Base-by-base conservation (phyloP, 208 protist genomes). In the Wallacemonas collosoma region DNA sequence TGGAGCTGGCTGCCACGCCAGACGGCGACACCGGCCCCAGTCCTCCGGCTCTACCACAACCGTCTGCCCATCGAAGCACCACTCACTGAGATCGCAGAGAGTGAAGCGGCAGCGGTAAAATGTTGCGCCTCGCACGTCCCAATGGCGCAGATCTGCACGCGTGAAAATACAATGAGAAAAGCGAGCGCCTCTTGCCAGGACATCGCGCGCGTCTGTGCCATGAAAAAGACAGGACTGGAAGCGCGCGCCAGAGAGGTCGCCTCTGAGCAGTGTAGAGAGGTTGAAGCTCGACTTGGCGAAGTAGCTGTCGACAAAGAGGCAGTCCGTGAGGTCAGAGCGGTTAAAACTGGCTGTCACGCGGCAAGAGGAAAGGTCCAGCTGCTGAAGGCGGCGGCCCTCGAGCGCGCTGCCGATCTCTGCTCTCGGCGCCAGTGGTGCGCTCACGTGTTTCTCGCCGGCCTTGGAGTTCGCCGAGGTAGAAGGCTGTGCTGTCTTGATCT, bases 221-320 rank as follows among this genome's bases (percentile, higher is more conserved):
- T 91, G 47, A 63, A 96, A 96, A 3, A 86, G 88, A 70, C 91
- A 96, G 2, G 82, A 86, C 72, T 92, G 86, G 57, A 93, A 91
- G 73, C 91, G 80, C 9, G 76, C 80, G 26, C 83, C 87, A n/a
- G 66, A 36, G 38, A 90, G 26, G 57, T 78, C 70, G 11, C 80
- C 82, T 5, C 35, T 7, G 11, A 45, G 65, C 75, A 96, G 73
- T 5, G 55, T 47, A 36, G 82, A 64, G 12, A 88, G 69, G 65
- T 96, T 92, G 66, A 96, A 94, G 38, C 81, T 91, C 77, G 81
- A 74, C 71, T 86, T 75, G 5, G 74, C 71, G 14, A 82, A 82
- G 64, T 85, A 83, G 8, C 79, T 66, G 14, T 74, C 77, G n/a
- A 67, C 63, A 9, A 93, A 69, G 43, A 56, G 35, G 1, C 70